Percentiles rank a stretch among this genome's conserved stretches.
Evolutionary conservation across 257 asterid genomes (phyloP).

Genomic region (Solanum megistacrolobum): DNA sequence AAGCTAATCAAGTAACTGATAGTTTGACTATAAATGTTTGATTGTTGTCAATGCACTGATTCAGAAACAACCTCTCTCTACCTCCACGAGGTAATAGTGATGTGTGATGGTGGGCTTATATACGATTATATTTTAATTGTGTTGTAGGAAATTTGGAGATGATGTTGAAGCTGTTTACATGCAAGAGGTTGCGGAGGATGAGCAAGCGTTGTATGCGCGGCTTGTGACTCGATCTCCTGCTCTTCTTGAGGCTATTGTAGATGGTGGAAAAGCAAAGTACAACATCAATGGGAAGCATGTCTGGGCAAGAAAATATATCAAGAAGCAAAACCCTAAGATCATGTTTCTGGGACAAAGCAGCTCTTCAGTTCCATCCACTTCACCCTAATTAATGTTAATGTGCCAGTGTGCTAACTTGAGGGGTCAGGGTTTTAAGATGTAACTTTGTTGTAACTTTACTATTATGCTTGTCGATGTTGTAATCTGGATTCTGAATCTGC

Average conservation of each 20-base stretch:
- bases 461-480: not conserved
- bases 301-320: slow-evolving; percentile 62
- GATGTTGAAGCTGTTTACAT: slow-evolving; percentile 46
- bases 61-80: not conserved
- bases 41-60: not conserved
- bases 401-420: not conserved
- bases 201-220: slow-evolving; percentile 56
- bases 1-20: not conserved
- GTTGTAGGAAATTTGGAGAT: slow-evolving; percentile 55
- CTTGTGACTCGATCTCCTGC: slow-evolving; percentile 31
- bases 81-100: not conserved
- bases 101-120: not conserved
- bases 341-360: not conserved
- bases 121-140: not conserved
- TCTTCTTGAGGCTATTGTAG: slow-evolving; percentile 25
- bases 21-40: not conserved
- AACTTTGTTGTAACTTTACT: not conserved
- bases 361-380: not conserved
- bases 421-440: not conserved
- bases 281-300: slow-evolving; percentile 77
- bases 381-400: not conserved
- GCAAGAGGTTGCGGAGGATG: slow-evolving; percentile 54
- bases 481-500: not conserved
- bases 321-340: not conserved
- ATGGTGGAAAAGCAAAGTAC: slow-evolving; percentile 48